Evolutionary conservation across 108 stramenopile genomes (phyloP).

Genomic region (Parietichytrium sp.): DNA sequence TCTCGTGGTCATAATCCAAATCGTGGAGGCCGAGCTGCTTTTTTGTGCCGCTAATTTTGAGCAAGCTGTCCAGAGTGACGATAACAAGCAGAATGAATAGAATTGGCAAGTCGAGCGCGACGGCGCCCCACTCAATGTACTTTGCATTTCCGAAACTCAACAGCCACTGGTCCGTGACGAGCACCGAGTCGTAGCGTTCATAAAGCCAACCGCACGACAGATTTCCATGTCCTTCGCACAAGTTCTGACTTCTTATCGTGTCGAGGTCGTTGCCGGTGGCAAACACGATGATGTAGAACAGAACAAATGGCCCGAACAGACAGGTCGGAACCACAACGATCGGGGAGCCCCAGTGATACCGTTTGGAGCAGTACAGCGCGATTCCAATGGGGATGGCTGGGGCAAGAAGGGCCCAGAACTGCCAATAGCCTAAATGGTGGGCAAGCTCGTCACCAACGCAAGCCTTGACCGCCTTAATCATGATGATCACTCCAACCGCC

Average conservation of each 20-base stretch:
- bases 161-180: constrained; percentile 35
- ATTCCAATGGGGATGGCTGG: constrained; percentile 16
- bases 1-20: constrained; percentile 21
- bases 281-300: constrained; percentile 13
- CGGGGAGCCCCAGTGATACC: constrained; percentile 8
- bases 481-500: constrained; percentile 30
- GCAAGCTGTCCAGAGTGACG: constrained; percentile 14
- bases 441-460: constrained; percentile 13
- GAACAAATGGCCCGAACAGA: constrained; percentile 1
- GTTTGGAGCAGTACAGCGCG: constrained; percentile 34
- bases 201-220: constrained; percentile 28
- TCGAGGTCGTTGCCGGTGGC: constrained; percentile 4
- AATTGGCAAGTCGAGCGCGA: not conserved
- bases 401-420: constrained; percentile 23
- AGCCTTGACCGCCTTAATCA: constrained; percentile 13
- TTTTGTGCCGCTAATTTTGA: constrained; percentile 26
- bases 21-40: constrained; percentile 8
- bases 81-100: constrained; percentile 31
- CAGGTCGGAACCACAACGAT: not conserved
- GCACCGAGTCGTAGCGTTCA: not conserved
- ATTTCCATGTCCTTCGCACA: not conserved
- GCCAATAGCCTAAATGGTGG: constrained; percentile 31
- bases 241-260: not conserved
- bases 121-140: constrained; percentile 22
- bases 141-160: not conserved